Percentiles rank a stretch among this genome's conserved stretches.
Evolutionary conservation across 108 stramenopile species (phyloP).

Genomic region (Chaetoceros tenuissimus): DNA sequence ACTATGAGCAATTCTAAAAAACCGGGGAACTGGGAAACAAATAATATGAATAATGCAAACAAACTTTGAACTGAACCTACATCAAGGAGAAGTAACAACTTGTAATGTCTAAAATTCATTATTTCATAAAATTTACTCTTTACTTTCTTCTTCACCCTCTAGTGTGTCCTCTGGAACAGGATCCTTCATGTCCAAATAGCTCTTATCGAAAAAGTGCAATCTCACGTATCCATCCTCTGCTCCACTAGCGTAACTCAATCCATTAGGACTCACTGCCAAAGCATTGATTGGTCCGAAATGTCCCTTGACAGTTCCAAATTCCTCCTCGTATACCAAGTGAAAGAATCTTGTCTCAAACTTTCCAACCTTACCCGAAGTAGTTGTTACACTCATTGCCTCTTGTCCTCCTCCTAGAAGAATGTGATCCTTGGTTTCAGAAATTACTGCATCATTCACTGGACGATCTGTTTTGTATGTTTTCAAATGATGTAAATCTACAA

Average conservation of each 20-base stretch:
- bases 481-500: slow-evolving; percentile 76
- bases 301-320: slow-evolving; percentile 96
- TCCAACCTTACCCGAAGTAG: slow-evolving; percentile 94
- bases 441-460: slow-evolving; percentile 98
- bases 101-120: too few relatives aligned
- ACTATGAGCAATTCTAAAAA: too few relatives aligned
- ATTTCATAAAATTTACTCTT: too few relatives aligned
- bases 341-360: slow-evolving; percentile 98
- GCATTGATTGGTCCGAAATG: slow-evolving; percentile 99
- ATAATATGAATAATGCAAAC: too few relatives aligned
- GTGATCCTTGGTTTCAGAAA: slow-evolving; percentile 91
- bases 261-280: slow-evolving; percentile 94
- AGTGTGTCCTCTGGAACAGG: slow-evolving; percentile 84
- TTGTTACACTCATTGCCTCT: slow-evolving; percentile 98
- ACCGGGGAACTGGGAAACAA: too few relatives aligned
- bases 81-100: too few relatives aligned
- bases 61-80: too few relatives aligned
- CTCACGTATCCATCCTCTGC: slow-evolving; percentile 97
- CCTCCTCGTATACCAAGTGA: slow-evolving; percentile 93
- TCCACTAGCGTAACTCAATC: slow-evolving; percentile 84
- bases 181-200: slow-evolving; percentile 94
- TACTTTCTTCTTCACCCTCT: slow-evolving; percentile 43
- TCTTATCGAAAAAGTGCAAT: slow-evolving; percentile 93
- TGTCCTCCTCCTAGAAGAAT: slow-evolving; percentile 97
- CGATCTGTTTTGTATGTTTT: slow-evolving; percentile 96